Evolutionary conservation across 352 stramenopile species (phyloP).

Genomic region (Pythium diclinum): DNA sequence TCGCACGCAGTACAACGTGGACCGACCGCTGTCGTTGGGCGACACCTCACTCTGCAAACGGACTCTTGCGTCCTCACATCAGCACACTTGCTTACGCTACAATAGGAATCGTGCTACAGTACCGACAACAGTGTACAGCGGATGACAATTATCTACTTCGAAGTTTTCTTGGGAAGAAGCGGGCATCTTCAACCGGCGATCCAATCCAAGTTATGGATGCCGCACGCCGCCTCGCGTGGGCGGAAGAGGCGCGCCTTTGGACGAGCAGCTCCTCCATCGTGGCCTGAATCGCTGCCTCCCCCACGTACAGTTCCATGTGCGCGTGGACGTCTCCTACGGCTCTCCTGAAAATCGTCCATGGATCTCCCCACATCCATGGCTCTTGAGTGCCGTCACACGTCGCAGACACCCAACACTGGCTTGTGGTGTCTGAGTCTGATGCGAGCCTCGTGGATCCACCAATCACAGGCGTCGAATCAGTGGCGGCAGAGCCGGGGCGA

Average conservation of each 20-base stretch:
- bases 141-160: not conserved
- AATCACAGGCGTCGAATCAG: constrained; percentile 6
- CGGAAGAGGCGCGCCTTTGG: not conserved
- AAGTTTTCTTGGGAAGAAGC: not conserved
- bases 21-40: not conserved
- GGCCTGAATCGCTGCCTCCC: not conserved
- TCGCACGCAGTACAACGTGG: not conserved
- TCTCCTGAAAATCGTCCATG: not conserved
- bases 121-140: too few relatives aligned
- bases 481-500: constrained; percentile 21
- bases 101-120: too few relatives aligned
- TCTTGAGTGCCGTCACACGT: constrained; percentile 2
- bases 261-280: not conserved
- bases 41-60: not conserved
- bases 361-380: not conserved
- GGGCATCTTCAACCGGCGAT: constrained; percentile 1
- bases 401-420: not conserved
- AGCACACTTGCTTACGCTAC: not conserved
- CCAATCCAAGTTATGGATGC: not conserved
- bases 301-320: constrained; percentile 1
- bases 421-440: constrained; percentile 19
- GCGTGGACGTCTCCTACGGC: not conserved
- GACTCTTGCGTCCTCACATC: not conserved
- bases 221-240: too few relatives aligned
- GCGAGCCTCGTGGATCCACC: not conserved